Evolutionary conservation across 164 flowering plant genomes (phyloP), one percentile per base, ranked within the genome.

Genomic region (Malania oleifera): DNA sequence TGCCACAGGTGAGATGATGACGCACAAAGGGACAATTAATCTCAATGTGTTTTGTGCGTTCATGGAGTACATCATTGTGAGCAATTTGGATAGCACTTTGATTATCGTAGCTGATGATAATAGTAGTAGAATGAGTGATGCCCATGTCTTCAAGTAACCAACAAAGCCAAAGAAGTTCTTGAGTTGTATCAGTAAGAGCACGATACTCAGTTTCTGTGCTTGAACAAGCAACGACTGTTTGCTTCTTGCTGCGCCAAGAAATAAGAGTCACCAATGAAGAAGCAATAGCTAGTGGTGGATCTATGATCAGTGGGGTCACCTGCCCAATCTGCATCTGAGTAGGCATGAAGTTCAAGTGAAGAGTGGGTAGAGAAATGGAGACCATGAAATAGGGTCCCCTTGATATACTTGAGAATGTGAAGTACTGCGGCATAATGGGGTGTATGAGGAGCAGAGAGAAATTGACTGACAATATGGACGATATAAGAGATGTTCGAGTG

Each of bases 251-350:
- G 18, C 48, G 15, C 15, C 19, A 44, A 44, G 48, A 44, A 20
- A 44, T 44, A 44, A 44, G 48, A 5, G 48, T 44, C 48, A 44
- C 48, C 5, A 44, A 44, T 17, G 15, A 44, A 20, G 22, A 44
- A 5, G 15, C 15, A 44, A 44, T 44, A 44, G 5, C 48, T 13
- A 17, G 48, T 44, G 22, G 22, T 44, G 22, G 48, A 44, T 44
- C 48, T 3, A 44, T 20, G 48, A 44, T 44, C 15, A 44, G 48
- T 44, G 22, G 48, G 48, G 22, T 5, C 15, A 44, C 48, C 15
- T 44, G 15, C 48, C 48, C 48, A 44, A 14, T 44, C 48, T 44
- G 15, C 48, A 44, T 44, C 48, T 44, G 48, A 44, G 22, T 14
- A 44, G 5, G 5, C 48, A 17, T 14, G 15, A 44, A n/a, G n/a